Conservation (phyloP, 345 rosid genomes). For the Moricandia moricandioides region DNA sequence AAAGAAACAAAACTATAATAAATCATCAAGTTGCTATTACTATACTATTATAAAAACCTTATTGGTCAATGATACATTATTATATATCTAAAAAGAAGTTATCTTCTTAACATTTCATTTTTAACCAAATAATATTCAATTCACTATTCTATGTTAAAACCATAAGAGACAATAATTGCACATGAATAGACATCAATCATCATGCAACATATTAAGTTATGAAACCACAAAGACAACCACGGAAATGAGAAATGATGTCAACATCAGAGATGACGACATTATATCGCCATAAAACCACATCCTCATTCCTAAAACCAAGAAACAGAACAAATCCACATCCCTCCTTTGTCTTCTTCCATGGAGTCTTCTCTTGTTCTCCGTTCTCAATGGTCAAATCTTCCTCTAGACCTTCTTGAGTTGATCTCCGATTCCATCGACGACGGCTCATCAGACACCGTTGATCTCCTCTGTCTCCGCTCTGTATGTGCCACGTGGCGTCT, state of each 20-base stretch:
- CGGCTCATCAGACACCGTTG: slow-evolving; percentile 20
- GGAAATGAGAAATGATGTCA: too few relatives aligned
- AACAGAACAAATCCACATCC: background rate
- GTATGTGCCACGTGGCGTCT: slow-evolving; percentile 34
- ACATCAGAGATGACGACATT: slow-evolving; percentile 1
- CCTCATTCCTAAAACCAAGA: slow-evolving; percentile 15
- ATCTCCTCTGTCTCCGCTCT: slow-evolving; percentile 28
- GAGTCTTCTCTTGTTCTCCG: slow-evolving; percentile 6
- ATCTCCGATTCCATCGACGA: slow-evolving; percentile 4
- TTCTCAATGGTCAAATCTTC: slow-evolving; percentile 31
- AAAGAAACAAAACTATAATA: background rate
- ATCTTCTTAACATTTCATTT: background rate
- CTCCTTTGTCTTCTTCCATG: slow-evolving; percentile 13
- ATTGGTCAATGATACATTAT: slow-evolving; percentile 5
- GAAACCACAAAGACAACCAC: background rate
- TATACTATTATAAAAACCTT: background rate
- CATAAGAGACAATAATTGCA: background rate
- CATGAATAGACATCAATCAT: slow-evolving; percentile 1
- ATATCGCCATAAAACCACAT: slow-evolving; percentile 10
- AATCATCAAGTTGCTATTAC: background rate
- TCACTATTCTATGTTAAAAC: background rate
- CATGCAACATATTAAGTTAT: background rate
- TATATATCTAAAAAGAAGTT: background rate
- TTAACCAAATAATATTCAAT: background rate
- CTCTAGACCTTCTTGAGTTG: slow-evolving; percentile 25